Conservation (phyloP, 805 yeast genomes). For the Ogataea nakhonphanomensis region DNA sequence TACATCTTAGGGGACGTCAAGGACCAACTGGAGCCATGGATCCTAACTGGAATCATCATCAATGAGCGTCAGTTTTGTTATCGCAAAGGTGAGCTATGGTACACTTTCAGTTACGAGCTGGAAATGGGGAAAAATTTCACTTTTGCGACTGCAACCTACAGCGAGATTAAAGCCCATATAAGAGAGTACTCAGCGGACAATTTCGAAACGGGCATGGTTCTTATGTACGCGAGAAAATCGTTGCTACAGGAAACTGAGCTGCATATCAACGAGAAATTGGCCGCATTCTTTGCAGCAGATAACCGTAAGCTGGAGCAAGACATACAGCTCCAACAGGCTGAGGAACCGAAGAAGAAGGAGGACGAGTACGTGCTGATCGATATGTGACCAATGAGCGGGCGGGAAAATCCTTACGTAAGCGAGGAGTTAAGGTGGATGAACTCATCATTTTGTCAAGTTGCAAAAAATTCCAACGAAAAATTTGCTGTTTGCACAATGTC, state of each 20-base stretch:
- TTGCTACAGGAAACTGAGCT: slow-evolving; percentile 15
- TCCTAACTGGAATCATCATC: slow-evolving; percentile 36
- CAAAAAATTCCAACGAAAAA: slow-evolving; percentile 3
- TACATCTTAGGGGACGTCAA: slow-evolving; percentile 23
- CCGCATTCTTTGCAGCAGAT: slow-evolving; percentile 33
- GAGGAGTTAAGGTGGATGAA: too few species aligned
- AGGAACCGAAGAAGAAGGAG: slow-evolving; percentile 7
- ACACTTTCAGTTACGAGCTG: slow-evolving; percentile 27
- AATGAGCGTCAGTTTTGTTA: slow-evolving; percentile 33
- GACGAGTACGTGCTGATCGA: slow-evolving; percentile 17
- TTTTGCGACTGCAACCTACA: slow-evolving; percentile 23
- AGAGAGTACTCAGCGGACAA: slow-evolving; percentile 20
- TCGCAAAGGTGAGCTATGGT: slow-evolving; percentile 30
- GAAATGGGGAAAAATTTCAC: slow-evolving; percentile 27
- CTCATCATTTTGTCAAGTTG: background rate
- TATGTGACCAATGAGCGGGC: slow-evolving; percentile 7
- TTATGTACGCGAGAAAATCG: slow-evolving; percentile 34
- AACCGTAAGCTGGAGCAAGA: slow-evolving; percentile 22
- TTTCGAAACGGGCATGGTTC: slow-evolving; percentile 32
- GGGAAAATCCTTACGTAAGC: slow-evolving; percentile 5
- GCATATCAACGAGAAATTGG: slow-evolving; percentile 24
- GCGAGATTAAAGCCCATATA: slow-evolving; percentile 23
- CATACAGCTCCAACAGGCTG: slow-evolving; percentile 7
- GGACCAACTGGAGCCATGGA: slow-evolving; percentile 34
- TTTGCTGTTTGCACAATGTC: slow-evolving; percentile 25